Evolutionary conservation across 257 asterid genomes (phyloP).

Genomic region (Echites panduratus): DNA sequence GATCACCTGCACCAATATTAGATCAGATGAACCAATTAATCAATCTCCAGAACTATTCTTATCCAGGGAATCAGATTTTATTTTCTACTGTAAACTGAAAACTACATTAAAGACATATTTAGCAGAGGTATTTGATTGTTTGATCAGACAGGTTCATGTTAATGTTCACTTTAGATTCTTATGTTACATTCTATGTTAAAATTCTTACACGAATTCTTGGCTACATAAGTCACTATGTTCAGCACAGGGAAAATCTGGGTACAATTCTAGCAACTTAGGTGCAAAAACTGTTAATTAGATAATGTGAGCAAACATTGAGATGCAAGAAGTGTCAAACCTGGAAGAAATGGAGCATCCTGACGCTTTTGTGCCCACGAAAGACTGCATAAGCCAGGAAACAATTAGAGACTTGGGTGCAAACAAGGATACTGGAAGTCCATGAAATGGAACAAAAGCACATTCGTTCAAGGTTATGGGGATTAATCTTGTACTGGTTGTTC

Average conservation of each 20-base stretch:
- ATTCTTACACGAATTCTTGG: too few relatives aligned
- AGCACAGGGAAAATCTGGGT: neutral
- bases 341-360: constrained; percentile 46
- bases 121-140: too few relatives aligned
- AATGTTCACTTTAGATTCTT: too few relatives aligned
- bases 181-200: neutral
- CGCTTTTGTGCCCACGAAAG: constrained; percentile 70
- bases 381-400: constrained; percentile 27
- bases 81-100: neutral
- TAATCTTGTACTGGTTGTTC: neutral
- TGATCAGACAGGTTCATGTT: too few relatives aligned
- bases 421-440: neutral
- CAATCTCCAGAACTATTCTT: too few relatives aligned
- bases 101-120: neutral
- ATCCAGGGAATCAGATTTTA: neutral
- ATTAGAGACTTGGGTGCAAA: neutral
- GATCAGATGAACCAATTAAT: neutral
- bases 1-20: constrained; percentile 19
- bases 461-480: neutral
- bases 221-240: too few relatives aligned
- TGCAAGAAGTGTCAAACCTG: constrained; percentile 36
- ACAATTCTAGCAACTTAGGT: neutral
- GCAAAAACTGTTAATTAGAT: neutral
- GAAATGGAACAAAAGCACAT: neutral
- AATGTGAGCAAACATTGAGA: neutral